Percentiles rank a stretch among this genome's conserved stretches.
Conservation (phyloP, 257 asterid species). For the Agastache rugosa region DNA sequence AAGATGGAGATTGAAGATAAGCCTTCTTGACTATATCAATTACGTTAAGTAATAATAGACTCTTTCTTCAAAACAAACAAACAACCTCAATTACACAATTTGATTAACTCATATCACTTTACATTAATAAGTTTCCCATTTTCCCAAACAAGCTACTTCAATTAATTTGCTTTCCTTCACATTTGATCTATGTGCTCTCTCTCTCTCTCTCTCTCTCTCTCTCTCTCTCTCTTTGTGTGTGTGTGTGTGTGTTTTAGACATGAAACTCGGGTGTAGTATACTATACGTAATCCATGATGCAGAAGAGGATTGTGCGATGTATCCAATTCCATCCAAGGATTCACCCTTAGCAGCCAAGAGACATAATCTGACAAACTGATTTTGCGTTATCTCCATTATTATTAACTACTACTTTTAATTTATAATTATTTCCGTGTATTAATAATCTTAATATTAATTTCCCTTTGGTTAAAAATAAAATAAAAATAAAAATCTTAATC, state of each 20-base stretch:
- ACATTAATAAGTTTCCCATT: conserved; percentile 1
- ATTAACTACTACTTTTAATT: background rate
- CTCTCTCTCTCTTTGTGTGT: too few relatives aligned
- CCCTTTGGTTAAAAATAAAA: too few relatives aligned
- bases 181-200: too few relatives aligned
- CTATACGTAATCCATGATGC: conserved; percentile 18
- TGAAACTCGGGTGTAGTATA: background rate
- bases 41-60: conserved; percentile 43
- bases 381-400: conserved; percentile 2
- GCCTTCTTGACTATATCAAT: conserved; percentile 46
- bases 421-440: too few relatives aligned
- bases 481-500: background rate
- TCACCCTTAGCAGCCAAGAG: conserved; percentile 26
- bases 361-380: conserved; percentile 40
- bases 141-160: background rate
- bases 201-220: too few relatives aligned
- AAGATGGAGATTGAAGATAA: conserved; percentile 43
- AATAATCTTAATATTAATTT: too few relatives aligned
- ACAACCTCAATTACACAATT: conserved; percentile 32
- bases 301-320: conserved; percentile 14
- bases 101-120: conserved; percentile 22
- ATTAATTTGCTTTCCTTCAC: background rate
- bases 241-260: background rate
- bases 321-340: conserved; percentile 36
- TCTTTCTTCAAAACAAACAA: conserved; percentile 39